phyloP scores from a whole-genome alignment of 192 early-diverging fungal species.

The Spizellomyces punctatus region DNA sequence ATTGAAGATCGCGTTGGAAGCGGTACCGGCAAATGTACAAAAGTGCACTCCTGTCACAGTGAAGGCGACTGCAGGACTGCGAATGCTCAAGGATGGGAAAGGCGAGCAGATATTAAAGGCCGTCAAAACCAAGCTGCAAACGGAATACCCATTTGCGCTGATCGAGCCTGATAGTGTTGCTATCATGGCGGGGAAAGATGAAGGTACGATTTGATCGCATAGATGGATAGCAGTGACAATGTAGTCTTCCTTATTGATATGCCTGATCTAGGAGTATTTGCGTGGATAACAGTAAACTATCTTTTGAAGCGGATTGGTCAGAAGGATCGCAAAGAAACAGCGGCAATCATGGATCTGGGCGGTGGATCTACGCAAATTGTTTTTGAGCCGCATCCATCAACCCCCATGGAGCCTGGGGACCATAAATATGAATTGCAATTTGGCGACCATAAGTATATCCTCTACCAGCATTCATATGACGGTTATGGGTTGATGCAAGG shows the following conservation, averaged over 20 bases:
- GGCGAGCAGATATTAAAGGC: constrained; percentile 74
- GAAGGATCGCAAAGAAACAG: constrained; percentile 59
- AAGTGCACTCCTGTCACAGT: constrained; percentile 88
- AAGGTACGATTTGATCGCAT: constrained; percentile 58
- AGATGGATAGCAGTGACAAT: background rate
- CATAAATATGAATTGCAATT: constrained; percentile 74
- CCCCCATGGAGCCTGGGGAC: constrained; percentile 60
- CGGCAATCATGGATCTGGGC: constrained; percentile 93
- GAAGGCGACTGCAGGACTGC: constrained; percentile 94
- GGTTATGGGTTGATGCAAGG: constrained; percentile 91
- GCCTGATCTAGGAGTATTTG: constrained; percentile 69
- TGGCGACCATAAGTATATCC: constrained; percentile 69
- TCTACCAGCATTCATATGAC: constrained; percentile 97
- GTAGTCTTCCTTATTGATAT: constrained; percentile 14
- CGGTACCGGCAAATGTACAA: constrained; percentile 69
- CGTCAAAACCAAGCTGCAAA: constrained; percentile 67
- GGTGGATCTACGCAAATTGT: constrained; percentile 98
- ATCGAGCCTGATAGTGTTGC: constrained; percentile 71
- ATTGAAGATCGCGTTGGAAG: constrained; percentile 72
- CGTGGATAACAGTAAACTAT: constrained; percentile 98
- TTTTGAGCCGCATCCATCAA: constrained; percentile 80
- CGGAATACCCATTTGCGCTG: constrained; percentile 81
- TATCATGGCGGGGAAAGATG: constrained; percentile 96
- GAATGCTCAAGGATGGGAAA: constrained; percentile 73
- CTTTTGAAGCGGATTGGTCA: constrained; percentile 70